A percentile compares a stretch with the other conserved stretches of the same genome.
Conservation (phyloP, 306 rosid species). For the Neltuma alba region DNA sequence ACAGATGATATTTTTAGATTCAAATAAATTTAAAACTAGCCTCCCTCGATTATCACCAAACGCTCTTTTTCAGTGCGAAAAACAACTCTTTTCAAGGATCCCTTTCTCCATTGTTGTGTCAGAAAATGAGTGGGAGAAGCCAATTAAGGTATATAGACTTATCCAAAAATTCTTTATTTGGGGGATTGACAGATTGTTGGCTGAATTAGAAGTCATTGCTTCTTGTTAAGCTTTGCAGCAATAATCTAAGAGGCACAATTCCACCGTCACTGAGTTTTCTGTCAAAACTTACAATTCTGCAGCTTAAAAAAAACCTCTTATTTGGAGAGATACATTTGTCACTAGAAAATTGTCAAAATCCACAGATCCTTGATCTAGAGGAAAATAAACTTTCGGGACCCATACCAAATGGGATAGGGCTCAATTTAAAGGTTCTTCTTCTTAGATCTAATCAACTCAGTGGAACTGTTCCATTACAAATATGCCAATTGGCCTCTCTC, state of each 20-base stretch:
- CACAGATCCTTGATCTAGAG: too few relatives aligned
- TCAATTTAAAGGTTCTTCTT: not conserved
- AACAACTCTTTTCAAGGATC: not conserved
- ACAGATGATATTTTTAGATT: too few relatives aligned
- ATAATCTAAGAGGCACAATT: too few relatives aligned
- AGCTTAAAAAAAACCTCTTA: too few relatives aligned
- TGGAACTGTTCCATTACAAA: not conserved
- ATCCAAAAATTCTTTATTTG: too few relatives aligned
- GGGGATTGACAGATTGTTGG: not conserved
- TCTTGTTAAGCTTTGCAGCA: too few relatives aligned
- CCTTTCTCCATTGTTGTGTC: not conserved
- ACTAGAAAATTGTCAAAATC: not conserved
- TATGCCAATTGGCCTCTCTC: not conserved
- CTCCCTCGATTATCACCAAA: not conserved
- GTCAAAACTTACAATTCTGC: too few relatives aligned
- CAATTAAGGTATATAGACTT: too few relatives aligned
- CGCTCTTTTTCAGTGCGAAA: not conserved
- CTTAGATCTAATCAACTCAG: not conserved
- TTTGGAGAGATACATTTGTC: too few relatives aligned
- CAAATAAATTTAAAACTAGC: not conserved
- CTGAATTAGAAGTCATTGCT: too few relatives aligned
- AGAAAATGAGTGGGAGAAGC: not conserved
- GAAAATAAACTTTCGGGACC: too few relatives aligned
- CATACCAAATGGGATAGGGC: not conserved
- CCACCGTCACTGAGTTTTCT: too few relatives aligned